Evolutionary conservation across 352 stramenopile genomes (phyloP), one percentile per base, ranked within the genome.

Genomic region (Phytophthora uliginosa): DNA sequence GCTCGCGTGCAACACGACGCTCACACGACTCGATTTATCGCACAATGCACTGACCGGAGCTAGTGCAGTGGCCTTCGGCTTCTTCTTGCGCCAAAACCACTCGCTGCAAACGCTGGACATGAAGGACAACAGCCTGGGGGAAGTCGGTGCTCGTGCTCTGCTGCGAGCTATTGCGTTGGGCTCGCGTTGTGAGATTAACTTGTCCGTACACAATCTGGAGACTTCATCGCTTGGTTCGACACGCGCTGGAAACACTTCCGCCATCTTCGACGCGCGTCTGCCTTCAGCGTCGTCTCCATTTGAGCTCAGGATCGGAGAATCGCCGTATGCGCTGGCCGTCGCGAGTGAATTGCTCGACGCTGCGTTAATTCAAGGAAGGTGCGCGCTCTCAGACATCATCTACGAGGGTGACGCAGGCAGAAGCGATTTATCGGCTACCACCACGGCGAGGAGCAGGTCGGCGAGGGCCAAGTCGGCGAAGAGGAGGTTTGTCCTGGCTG

Each of bases 251-350:
- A 81, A 38, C 15, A 67, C 36, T 3, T 48, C 60, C 9, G 17
- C 71, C 2, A 85, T 92, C 10, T 94, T 94, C 33, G 86, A 94
- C 36, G 68, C 74, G 2, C 76, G 73, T 61, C 40, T 92, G 13
- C 85, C 86, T 5, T 89, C 82, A 0, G 64, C 80, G 52, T 77
- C 82, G 34, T 94, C 86, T 12, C 86, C 86, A 5, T 92, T 88
- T 64, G 71, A 81, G 58, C 82, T 94, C 12, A 50, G 66, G 40
- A 65, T 92, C 3, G 77, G 78, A 1, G 73, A 76, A 15, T 92
- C 86, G 6, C 86, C 86, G 5, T 94, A 92, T 38, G 81, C 84
- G 5, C 91, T 82, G 33, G 86, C 82, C 6, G 83, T 92, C 4
- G 86, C 85, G 13, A 81, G 73, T 56, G 72, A 92, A 63, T 63